Conservation (phyloP, 495 filamentous ascomycete genomes). For the Letharia columbiana region DNA sequence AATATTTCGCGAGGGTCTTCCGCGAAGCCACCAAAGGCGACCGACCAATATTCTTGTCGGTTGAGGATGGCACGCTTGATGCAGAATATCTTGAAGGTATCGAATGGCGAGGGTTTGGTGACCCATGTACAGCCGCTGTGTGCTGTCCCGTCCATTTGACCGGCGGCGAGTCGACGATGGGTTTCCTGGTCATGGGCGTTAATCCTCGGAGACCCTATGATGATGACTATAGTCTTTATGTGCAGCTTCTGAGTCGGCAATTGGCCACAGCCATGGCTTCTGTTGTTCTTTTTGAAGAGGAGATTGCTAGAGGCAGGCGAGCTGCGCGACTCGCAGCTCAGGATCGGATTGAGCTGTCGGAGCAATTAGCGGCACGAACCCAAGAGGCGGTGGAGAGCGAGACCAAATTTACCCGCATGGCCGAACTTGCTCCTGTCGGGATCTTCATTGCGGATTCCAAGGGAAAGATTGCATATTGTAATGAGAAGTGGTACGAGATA, state of each 20-base stretch:
- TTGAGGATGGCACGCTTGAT: constrained; percentile 50
- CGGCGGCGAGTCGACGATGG: constrained; percentile 52
- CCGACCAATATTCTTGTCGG: constrained; percentile 49
- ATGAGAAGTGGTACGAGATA: constrained; percentile 66
- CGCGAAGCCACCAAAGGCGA: constrained; percentile 56
- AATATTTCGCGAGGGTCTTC: constrained; percentile 58
- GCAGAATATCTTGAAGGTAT: constrained; percentile 50
- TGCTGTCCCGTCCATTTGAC: constrained; percentile 61
- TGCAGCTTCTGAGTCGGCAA: constrained; percentile 60
- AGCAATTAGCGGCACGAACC: constrained; percentile 56
- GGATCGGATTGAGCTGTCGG: constrained; percentile 42
- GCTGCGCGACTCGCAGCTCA: constrained; percentile 54
- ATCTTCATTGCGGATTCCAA: constrained; percentile 60
- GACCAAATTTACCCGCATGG: constrained; percentile 63
- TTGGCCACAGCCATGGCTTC: constrained; percentile 63
- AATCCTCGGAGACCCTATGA: constrained; percentile 64
- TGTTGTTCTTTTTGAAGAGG: constrained; percentile 64
- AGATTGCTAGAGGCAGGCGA: constrained; percentile 57
- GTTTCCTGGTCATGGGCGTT: constrained; percentile 60
- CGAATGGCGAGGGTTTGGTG: constrained; percentile 55
- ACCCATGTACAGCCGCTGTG: constrained; percentile 48
- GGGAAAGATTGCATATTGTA: constrained; percentile 59
- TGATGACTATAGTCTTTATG: constrained; percentile 59
- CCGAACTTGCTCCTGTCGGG: constrained; percentile 62
- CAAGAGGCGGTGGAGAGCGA: constrained; percentile 62